A percentile compares a stretch with the other conserved stretches of the same genome.
Conservation (phyloP, 768 basidiomycete species). For the Lentinus brumalis region DNA sequence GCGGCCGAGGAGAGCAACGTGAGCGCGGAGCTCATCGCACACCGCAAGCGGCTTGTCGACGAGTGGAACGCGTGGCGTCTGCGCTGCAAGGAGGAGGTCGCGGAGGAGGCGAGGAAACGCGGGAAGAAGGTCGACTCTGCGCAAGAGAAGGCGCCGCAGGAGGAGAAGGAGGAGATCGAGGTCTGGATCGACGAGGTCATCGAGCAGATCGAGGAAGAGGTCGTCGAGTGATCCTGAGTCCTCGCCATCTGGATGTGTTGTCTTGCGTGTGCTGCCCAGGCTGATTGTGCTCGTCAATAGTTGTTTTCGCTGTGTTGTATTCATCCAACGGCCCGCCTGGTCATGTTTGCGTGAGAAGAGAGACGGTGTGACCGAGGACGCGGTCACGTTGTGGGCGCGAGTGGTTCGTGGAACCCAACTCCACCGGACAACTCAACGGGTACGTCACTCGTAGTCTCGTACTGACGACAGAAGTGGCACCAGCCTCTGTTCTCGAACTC, state of each 20-base stretch:
- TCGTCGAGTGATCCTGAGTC: constrained; percentile 45
- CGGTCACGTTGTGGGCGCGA: constrained; percentile 12
- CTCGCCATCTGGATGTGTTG: not conserved
- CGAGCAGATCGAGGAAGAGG: constrained; percentile 87
- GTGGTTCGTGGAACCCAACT: not conserved
- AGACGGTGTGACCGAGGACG: not conserved
- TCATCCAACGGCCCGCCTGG: not conserved
- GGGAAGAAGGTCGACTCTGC: constrained; percentile 39
- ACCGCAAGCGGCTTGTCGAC: constrained; percentile 88
- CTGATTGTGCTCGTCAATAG: constrained; percentile 12
- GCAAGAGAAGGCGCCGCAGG: constrained; percentile 39
- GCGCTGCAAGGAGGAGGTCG: constrained; percentile 65
- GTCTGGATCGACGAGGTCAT: constrained; percentile 94
- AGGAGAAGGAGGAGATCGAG: constrained; percentile 86
- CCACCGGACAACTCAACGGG: not conserved
- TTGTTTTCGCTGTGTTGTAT: constrained; percentile 18
- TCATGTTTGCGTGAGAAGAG: not conserved
- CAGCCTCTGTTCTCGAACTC: not conserved
- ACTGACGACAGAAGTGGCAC: constrained; percentile 4
- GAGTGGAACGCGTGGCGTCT: constrained; percentile 99
- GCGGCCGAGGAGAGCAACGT: constrained; percentile 93
- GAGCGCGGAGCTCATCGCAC: constrained; percentile 89
- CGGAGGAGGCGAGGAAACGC: constrained; percentile 50
- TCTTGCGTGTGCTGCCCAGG: not conserved
- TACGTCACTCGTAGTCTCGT: not conserved